A percentile compares a stretch with the other conserved stretches of the same genome.
These are phyloP conservation scores for Calonectria montana DNA, from an alignment of 2,329 filamentous ascomycete species.

Conservation along the genomic window DNA sequence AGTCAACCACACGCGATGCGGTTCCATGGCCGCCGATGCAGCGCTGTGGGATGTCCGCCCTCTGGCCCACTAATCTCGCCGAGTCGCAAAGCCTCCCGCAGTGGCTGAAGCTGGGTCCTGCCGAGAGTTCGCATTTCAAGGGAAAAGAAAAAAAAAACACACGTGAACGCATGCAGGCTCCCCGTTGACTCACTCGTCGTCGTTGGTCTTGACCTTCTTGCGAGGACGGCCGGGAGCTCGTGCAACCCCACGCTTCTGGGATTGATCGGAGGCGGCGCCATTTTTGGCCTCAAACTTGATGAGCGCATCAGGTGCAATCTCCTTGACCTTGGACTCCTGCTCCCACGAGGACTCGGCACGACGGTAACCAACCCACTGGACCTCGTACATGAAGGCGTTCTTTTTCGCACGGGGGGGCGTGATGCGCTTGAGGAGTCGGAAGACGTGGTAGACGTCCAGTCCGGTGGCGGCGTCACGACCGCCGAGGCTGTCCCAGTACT, in stretches of 20 bases:
- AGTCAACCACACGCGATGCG: neutral
- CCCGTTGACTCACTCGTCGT: neutral
- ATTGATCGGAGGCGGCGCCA: conserved; percentile 5
- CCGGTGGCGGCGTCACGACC: conserved; percentile 39
- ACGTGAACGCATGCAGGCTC: neutral
- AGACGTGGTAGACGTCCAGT: conserved; percentile 41
- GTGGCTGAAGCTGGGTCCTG: neutral
- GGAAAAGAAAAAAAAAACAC: neutral
- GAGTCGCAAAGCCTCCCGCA: neutral
- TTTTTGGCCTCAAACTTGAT: conserved; percentile 41
- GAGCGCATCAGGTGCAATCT: conserved; percentile 39
- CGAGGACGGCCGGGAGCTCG: conserved; percentile 39
- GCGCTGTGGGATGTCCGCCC: neutral
- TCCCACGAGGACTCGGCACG: conserved; percentile 38
- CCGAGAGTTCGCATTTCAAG: neutral
- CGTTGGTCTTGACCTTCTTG: conserved; percentile 32
- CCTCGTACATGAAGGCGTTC: conserved; percentile 35
- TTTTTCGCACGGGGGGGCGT: conserved; percentile 29
- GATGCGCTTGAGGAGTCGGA: conserved; percentile 40
- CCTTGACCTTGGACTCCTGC: conserved; percentile 35
- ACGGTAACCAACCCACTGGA: conserved; percentile 43
- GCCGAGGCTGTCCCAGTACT: conserved; percentile 40
- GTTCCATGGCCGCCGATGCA: neutral
- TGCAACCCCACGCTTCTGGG: conserved; percentile 36
- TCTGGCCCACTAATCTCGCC: neutral